Conservation (phyloP, 352 stramenopile genomes). For the Pythium plurisporium region DNA sequence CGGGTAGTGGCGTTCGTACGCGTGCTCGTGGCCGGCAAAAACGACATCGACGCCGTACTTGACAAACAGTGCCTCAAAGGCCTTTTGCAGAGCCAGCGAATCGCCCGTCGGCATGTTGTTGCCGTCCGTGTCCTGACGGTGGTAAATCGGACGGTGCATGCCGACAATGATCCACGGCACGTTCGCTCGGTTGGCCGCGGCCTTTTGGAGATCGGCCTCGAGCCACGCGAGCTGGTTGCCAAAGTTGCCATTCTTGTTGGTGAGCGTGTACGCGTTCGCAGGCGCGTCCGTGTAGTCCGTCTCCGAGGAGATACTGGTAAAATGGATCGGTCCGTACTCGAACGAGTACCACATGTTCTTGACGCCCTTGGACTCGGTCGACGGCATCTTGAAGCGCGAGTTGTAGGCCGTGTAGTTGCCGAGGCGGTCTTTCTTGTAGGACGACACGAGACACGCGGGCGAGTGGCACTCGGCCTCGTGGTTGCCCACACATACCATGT, state of each 20-base stretch:
- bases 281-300: slow-evolving; percentile 41
- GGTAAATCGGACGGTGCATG: slow-evolving; percentile 58
- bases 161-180: slow-evolving; percentile 51
- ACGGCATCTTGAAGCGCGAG: slow-evolving; percentile 83
- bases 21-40: slow-evolving; percentile 41
- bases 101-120: slow-evolving; percentile 32
- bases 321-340: slow-evolving; percentile 76
- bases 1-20: slow-evolving; percentile 48
- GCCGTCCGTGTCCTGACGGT: slow-evolving; percentile 21
- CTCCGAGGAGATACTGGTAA: slow-evolving; percentile 81
- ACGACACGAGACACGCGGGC: slow-evolving; percentile 45
- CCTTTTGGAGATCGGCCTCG: slow-evolving; percentile 46
- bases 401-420: slow-evolving; percentile 86
- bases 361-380: slow-evolving; percentile 40
- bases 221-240: slow-evolving; percentile 47
- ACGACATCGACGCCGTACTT: slow-evolving; percentile 65
- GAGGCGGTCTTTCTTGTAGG: slow-evolving; percentile 43
- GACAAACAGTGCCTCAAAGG: slow-evolving; percentile 56
- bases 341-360: slow-evolving; percentile 90
- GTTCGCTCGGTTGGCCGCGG: slow-evolving; percentile 33
- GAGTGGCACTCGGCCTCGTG: slow-evolving; percentile 88
- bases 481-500: slow-evolving; percentile 85
- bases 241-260: slow-evolving; percentile 23
- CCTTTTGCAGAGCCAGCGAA: slow-evolving; percentile 29
- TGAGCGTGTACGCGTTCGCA: slow-evolving; percentile 21